phyloP scores from a whole-genome alignment of 108 stramenopile species.

The Conticribra guillardii region DNA sequence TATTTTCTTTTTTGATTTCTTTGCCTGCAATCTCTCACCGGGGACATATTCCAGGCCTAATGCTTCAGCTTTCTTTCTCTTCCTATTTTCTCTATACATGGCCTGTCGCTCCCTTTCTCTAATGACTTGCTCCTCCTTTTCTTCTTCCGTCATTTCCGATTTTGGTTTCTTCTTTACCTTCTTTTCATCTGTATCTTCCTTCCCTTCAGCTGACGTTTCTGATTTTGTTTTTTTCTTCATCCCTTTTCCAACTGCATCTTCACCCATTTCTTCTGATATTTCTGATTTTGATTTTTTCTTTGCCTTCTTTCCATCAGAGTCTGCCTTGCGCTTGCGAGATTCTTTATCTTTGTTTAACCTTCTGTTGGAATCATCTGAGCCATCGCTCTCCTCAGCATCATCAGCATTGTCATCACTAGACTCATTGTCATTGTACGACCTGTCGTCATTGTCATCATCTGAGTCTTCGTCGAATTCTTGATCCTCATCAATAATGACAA shows the following conservation, averaged over 20 bases:
- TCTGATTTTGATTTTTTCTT: no score
- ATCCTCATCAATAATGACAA: conserved; percentile 36
- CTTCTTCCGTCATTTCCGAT: conserved; percentile 21
- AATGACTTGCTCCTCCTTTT: conserved; percentile 23
- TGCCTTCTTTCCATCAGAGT: conserved; percentile 7
- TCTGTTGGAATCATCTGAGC: conserved; percentile 4
- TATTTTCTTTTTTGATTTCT: conserved; percentile 19
- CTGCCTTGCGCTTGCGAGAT: conserved; percentile 28
- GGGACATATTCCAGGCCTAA: conserved; percentile 26
- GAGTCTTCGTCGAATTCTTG: conserved; percentile 31
- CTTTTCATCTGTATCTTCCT: conserved; percentile 28
- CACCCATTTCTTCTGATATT: no score
- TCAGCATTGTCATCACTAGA: conserved; percentile 17
- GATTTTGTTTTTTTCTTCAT: conserved; percentile 38
- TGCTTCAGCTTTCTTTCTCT: conserved; percentile 19
- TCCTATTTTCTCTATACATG: conserved; percentile 21
- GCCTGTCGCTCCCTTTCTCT: not conserved
- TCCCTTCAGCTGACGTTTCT: conserved; percentile 26
- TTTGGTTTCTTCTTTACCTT: conserved; percentile 33
- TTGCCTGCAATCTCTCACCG: not conserved
- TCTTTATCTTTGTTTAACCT: not conserved
- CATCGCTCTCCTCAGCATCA: conserved; percentile 16
- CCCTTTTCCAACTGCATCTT: no score
- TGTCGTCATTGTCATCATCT: conserved; percentile 43
- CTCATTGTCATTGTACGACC: conserved; percentile 33